Evolutionary conservation across 1,284 basidiomycete species (phyloP).

Genomic region (Melampsora larici-populina): DNA sequence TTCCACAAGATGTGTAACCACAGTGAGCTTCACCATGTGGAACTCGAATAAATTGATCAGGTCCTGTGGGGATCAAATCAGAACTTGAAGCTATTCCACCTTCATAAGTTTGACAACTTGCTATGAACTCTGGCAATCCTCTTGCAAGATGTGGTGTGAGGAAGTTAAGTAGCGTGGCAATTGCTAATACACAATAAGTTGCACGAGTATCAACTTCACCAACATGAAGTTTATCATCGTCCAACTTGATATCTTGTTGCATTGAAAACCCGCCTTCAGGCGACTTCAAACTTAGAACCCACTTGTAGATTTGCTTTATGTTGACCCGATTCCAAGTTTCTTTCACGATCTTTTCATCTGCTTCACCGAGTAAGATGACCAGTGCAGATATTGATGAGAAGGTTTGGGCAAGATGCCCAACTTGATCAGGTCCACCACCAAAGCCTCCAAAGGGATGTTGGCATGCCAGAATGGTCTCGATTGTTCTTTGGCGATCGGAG

Average conservation of each 20-base stretch:
- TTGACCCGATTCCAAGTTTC: conserved; percentile 76
- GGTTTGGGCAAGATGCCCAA: conserved; percentile 52
- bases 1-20: conserved; percentile 90
- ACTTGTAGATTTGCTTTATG: conserved; percentile 74
- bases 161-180: conserved; percentile 69
- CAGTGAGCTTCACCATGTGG: conserved; percentile 91
- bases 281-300: conserved; percentile 89
- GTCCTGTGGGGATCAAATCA: conserved; percentile 60
- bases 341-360: conserved; percentile 35
- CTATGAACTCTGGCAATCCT: conserved; percentile 58
- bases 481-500: conserved; percentile 47
- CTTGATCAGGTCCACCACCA: conserved; percentile 52
- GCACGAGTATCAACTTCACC: conserved; percentile 91
- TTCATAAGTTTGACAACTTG: conserved; percentile 93
- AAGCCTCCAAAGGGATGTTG: conserved; percentile 50
- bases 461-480: conserved; percentile 51
- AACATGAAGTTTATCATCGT: too few relatives aligned
- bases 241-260: conserved; percentile 68
- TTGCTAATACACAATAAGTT: conserved; percentile 70
- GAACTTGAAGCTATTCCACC: conserved; percentile 87
- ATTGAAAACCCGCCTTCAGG: conserved; percentile 92
- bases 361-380: conserved; percentile 50
- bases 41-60: conserved; percentile 56
- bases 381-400: conserved; percentile 52
- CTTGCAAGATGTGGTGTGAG: conserved; percentile 79